phyloP scores from a whole-genome alignment of 306 rosid species.

The Prunus davidiana region DNA sequence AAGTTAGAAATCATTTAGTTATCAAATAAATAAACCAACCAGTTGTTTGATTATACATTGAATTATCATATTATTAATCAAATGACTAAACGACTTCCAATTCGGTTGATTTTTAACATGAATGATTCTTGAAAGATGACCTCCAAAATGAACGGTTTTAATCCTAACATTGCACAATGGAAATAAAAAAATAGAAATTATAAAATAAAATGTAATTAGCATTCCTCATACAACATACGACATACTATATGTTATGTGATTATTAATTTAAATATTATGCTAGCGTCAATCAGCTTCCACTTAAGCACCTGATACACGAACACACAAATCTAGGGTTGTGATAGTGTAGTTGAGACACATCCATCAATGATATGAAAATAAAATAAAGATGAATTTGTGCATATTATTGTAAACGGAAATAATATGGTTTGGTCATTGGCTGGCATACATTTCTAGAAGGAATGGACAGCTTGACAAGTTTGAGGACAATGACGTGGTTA shows the following conservation, averaged over 20 bases:
- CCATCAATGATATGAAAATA: too few species aligned
- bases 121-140: too few species aligned
- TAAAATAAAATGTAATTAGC: neutral
- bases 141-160: neutral
- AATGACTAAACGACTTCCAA: neutral
- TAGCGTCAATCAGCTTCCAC: rapidly evolving
- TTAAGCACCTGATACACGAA: too few species aligned
- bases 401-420: too few species aligned
- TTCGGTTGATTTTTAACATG: too few species aligned
- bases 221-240: too few species aligned
- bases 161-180: neutral
- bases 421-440: neutral
- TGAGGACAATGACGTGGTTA: neutral
- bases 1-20: too few species aligned
- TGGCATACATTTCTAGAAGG: slow-evolving; percentile 2
- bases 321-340: neutral
- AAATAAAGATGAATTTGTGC: neutral
- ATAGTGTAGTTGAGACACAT: too few species aligned
- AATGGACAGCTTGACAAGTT: neutral
- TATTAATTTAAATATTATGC: too few species aligned
- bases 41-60: too few species aligned
- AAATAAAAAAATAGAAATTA: neutral
- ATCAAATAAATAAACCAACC: too few species aligned
- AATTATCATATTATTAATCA: neutral
- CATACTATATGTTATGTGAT: neutral